phyloP scores from a whole-genome alignment of 768 basidiomycete genomes.

The Rhodotorula taiwanensis region DNA sequence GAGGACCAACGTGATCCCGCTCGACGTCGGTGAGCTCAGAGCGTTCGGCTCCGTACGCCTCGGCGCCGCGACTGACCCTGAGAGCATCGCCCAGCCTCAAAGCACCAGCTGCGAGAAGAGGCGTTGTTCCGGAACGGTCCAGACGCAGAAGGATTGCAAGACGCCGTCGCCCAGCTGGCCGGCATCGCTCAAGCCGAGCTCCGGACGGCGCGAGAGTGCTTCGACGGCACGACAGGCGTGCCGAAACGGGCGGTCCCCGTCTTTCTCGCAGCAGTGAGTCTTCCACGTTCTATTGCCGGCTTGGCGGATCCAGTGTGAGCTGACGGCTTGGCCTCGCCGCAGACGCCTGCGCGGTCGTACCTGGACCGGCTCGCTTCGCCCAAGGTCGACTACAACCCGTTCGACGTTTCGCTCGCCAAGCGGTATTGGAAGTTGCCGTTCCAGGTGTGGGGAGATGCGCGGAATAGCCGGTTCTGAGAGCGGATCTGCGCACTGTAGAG shows the following conservation, averaged over 20 bases:
- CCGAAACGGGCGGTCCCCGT: constrained; percentile 21
- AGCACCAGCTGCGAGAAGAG: constrained; percentile 25
- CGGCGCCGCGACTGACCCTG: background rate
- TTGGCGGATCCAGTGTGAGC: no score
- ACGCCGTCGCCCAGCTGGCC: constrained; percentile 31
- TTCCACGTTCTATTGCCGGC: background rate
- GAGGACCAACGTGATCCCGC: constrained; percentile 30
- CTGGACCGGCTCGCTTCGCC: constrained; percentile 9
- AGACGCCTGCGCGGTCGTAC: constrained; percentile 28
- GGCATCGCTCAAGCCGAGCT: constrained; percentile 36
- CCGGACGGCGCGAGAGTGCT: constrained; percentile 25
- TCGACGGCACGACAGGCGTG: constrained; percentile 27
- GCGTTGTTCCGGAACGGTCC: constrained; percentile 26
- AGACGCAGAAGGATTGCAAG: constrained; percentile 15
- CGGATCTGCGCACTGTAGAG: background rate
- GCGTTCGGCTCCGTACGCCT: background rate
- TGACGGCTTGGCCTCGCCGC: background rate
- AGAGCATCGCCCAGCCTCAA: constrained; percentile 5
- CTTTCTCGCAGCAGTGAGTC: constrained; percentile 24
- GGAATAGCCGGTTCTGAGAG: constrained; percentile 17
- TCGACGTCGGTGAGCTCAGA: constrained; percentile 26
- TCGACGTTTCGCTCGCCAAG: constrained; percentile 5
- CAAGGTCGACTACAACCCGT: constrained; percentile 28
- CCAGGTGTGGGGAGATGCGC: constrained; percentile 31
- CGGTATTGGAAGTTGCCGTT: constrained; percentile 36